Conservation (phyloP, 345 rosid genomes). For the Eucalyptus cloeziana region DNA sequence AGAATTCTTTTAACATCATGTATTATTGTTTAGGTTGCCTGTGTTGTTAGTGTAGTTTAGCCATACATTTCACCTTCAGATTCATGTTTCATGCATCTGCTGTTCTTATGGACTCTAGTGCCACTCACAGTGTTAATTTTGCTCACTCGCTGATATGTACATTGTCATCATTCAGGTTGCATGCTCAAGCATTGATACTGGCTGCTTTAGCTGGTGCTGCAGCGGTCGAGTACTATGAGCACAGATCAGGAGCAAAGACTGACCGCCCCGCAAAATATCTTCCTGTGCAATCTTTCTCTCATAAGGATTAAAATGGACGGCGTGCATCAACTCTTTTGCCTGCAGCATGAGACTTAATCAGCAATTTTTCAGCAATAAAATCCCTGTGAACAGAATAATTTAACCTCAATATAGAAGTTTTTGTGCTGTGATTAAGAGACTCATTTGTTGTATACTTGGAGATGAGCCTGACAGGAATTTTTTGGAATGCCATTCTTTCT, state of each 20-base stretch:
- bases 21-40: background rate
- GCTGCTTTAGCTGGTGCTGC: conserved; percentile 96
- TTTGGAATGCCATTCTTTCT: background rate
- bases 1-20: background rate
- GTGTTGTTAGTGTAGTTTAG: background rate
- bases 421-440: background rate
- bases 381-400: background rate
- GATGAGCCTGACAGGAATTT: background rate
- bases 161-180: conserved; percentile 39
- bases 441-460: background rate
- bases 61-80: background rate
- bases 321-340: background rate
- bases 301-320: conserved; percentile 17
- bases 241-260: conserved; percentile 26
- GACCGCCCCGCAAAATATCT: conserved; percentile 36
- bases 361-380: background rate
- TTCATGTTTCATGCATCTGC: background rate
- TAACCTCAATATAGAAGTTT: background rate
- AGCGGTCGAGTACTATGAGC: conserved; percentile 74
- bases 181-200: conserved; percentile 85
- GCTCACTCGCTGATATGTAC: background rate
- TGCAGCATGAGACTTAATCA: background rate
- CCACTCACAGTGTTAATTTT: background rate
- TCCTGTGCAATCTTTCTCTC: conserved; percentile 24
- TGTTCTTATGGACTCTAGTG: background rate